phyloP scores from a whole-genome alignment of 2,329 filamentous ascomycete genomes.

The Venturia pyrina region DNA sequence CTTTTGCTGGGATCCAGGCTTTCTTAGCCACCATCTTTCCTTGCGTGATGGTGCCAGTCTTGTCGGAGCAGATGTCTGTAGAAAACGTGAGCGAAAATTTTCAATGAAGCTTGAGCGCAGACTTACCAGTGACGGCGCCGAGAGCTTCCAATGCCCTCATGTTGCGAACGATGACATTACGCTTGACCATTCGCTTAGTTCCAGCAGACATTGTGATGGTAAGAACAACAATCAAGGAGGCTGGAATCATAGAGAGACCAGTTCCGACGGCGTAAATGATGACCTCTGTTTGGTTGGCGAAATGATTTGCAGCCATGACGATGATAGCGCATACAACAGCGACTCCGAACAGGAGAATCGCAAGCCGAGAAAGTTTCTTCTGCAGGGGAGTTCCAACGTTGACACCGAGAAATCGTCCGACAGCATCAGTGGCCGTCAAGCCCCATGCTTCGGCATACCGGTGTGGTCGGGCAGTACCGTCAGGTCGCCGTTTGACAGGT shows the following conservation, averaged over 20 bases:
- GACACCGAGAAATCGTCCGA: slow-evolving; percentile 47
- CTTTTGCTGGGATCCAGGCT: slow-evolving; percentile 41
- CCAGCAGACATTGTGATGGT: slow-evolving; percentile 54
- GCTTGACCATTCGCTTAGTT: slow-evolving; percentile 31
- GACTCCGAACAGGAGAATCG: slow-evolving; percentile 66
- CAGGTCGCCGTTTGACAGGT: slow-evolving; percentile 15
- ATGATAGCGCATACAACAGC: slow-evolving; percentile 62
- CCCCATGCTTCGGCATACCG: slow-evolving; percentile 9
- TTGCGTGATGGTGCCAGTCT: slow-evolving; percentile 31
- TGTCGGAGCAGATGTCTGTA: slow-evolving; percentile 32
- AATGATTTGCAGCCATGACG: slow-evolving; percentile 53
- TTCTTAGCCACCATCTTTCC: slow-evolving; percentile 31
- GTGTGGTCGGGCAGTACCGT: slow-evolving; percentile 12
- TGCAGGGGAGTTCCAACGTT: slow-evolving; percentile 65
- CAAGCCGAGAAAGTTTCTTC: slow-evolving; percentile 76
- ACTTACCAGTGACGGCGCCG: slow-evolving; percentile 24
- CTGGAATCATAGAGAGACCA: slow-evolving; percentile 37
- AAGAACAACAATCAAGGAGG: slow-evolving; percentile 52
- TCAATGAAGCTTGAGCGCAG: slow-evolving; percentile 16
- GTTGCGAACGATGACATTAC: slow-evolving; percentile 31
- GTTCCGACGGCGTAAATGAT: slow-evolving; percentile 40
- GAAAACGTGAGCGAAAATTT: not conserved
- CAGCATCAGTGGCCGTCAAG: slow-evolving; percentile 9
- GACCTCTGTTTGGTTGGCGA: slow-evolving; percentile 31
- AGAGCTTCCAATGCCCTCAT: slow-evolving; percentile 28